Percentiles rank a stretch among this genome's conserved stretches.
These are phyloP conservation scores for Scutellaria barbata DNA, from an alignment of 257 asterid genomes.

Conservation along the genomic window DNA sequence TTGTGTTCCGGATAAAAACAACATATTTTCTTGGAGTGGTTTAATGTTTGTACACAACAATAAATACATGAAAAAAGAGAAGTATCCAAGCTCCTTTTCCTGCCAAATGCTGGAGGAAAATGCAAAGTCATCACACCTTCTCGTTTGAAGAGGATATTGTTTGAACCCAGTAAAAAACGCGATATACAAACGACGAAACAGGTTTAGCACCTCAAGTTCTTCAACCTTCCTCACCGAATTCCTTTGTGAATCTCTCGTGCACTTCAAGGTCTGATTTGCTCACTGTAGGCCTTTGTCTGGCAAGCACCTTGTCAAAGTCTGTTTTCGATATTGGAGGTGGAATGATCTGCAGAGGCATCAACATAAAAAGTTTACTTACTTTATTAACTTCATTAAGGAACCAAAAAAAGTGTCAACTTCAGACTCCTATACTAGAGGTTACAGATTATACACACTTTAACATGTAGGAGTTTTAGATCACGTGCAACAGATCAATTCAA, in stretches of 20 bases:
- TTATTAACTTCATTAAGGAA: conserved; percentile 13
- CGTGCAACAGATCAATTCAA: too few species aligned
- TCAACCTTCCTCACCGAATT: conserved; percentile 98
- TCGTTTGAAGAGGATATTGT: conserved; percentile 35
- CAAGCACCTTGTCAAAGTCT: conserved; percentile 93
- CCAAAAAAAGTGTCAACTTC: conserved; percentile 5
- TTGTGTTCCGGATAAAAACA: conserved; percentile 28
- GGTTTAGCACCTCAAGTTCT: conserved; percentile 24
- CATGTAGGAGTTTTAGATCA: too few species aligned
- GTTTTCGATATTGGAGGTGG: conserved; percentile 91
- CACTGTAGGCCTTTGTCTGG: conserved; percentile 91
- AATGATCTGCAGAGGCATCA: conserved; percentile 57
- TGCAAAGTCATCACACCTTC: conserved; percentile 33
- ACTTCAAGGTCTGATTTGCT: conserved; percentile 93
- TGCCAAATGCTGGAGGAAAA: conserved; percentile 40
- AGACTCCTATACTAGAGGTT: conserved; percentile 10
- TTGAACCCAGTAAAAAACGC: conserved; percentile 33
- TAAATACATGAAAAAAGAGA: conserved; percentile 36
- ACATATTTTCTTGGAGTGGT: conserved; percentile 34
- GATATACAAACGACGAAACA: conserved; percentile 40
- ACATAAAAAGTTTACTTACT: conserved; percentile 5
- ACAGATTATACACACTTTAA: too few species aligned
- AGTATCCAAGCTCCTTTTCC: conserved; percentile 35
- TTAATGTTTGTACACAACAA: conserved; percentile 41
- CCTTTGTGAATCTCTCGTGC: conserved; percentile 90